These are phyloP conservation scores for Eucalyptus sp. DNA, from an alignment of 345 rosid genomes.

Conservation along the genomic window DNA sequence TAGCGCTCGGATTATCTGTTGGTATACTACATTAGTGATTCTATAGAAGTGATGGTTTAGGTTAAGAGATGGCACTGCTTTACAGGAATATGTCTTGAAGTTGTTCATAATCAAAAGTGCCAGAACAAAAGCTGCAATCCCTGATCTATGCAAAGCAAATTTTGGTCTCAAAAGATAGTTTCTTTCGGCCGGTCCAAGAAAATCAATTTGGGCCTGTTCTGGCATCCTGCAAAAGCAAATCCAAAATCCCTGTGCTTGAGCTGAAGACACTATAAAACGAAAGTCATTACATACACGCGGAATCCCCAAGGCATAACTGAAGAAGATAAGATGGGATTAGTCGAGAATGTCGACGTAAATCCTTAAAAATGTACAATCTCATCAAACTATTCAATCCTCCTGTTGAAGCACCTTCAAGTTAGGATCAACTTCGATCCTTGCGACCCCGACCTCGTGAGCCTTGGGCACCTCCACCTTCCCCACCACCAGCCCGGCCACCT, in stretches of 20 bases:
- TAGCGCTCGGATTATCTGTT: not conserved
- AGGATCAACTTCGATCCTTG: conserved; percentile 60
- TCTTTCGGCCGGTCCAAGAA: fast-evolving
- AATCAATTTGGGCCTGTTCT: too few species aligned
- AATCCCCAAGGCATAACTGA: not conserved
- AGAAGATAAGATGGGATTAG: not conserved
- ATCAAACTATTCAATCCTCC: not conserved
- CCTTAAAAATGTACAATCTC: not conserved
- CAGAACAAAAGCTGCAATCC: too few species aligned
- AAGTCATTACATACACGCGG: not conserved
- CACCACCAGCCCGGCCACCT: conserved; percentile 16
- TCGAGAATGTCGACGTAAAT: not conserved
- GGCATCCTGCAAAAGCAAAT: not conserved
- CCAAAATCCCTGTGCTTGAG: not conserved
- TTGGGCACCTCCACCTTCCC: conserved; percentile 71
- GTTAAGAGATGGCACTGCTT: not conserved
- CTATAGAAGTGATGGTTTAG: not conserved
- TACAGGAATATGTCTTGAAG: not conserved
- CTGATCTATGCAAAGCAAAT: not conserved
- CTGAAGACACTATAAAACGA: not conserved
- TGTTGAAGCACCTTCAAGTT: not conserved
- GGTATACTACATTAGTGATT: fast-evolving
- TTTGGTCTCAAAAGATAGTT: too few species aligned
- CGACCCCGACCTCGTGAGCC: conserved; percentile 43
- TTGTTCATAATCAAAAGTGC: too few species aligned